These are phyloP conservation scores for Crucibulum laeve DNA, from an alignment of 768 basidiomycete genomes.

Conservation along the genomic window DNA sequence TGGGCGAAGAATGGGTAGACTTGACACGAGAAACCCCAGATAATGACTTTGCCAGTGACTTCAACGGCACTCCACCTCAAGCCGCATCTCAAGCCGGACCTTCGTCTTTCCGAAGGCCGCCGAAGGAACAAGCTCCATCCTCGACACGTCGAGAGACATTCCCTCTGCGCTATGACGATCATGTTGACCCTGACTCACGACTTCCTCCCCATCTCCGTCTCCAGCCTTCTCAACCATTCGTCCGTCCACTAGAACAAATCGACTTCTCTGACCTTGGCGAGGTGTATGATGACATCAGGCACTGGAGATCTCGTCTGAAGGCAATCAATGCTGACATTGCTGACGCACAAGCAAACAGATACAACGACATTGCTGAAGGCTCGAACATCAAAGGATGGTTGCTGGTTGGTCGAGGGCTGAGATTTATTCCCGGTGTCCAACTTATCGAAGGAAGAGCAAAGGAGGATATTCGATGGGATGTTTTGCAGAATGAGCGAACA, in stretches of 20 bases:
- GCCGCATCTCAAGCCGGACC: slow-evolving; percentile 25
- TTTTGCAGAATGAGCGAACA: slow-evolving; percentile 58
- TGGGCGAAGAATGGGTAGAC: slow-evolving; percentile 54
- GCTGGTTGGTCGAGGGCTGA: slow-evolving; percentile 65
- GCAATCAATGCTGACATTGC: slow-evolving; percentile 69
- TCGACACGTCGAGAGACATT: slow-evolving; percentile 56
- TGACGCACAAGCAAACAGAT: slow-evolving; percentile 61
- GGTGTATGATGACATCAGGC: slow-evolving; percentile 66
- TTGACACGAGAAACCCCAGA: slow-evolving; percentile 42
- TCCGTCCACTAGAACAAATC: slow-evolving; percentile 69
- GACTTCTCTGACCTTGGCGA: slow-evolving; percentile 60
- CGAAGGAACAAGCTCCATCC: slow-evolving; percentile 28
- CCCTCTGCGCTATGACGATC: slow-evolving; percentile 40
- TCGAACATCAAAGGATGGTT: slow-evolving; percentile 72
- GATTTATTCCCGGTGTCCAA: slow-evolving; percentile 57
- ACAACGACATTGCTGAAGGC: slow-evolving; percentile 71
- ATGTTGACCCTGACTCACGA: slow-evolving; percentile 30
- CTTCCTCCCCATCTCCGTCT: slow-evolving; percentile 65
- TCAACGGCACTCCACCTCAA: slow-evolving; percentile 29
- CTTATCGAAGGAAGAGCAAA: slow-evolving; percentile 78
- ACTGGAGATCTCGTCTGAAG: slow-evolving; percentile 68
- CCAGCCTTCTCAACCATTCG: slow-evolving; percentile 66
- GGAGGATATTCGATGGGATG: slow-evolving; percentile 80
- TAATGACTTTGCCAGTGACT: slow-evolving; percentile 28
- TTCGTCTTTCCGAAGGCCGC: slow-evolving; percentile 28